These are phyloP conservation scores for Nakazawaea siamensis DNA, from an alignment of 805 yeast genomes.

Conservation along the genomic window DNA sequence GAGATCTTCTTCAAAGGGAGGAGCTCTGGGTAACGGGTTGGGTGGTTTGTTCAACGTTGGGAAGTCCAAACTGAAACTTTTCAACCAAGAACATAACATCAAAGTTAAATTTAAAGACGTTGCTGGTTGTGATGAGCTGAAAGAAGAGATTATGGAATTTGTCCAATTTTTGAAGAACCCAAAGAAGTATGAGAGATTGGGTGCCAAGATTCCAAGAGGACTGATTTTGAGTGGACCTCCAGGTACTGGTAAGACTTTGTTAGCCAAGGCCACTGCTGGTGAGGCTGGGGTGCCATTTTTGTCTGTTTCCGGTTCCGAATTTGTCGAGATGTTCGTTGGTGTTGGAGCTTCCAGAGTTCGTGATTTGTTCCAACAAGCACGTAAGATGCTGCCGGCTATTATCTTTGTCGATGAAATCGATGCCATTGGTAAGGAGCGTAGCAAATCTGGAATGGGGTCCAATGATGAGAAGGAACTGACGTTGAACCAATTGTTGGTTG, in stretches of 20 bases:
- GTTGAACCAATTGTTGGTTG: constrained; percentile 89
- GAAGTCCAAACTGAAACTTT: constrained; percentile 82
- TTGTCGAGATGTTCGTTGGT: constrained; percentile 98
- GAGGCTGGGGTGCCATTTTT: constrained; percentile 97
- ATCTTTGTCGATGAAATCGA: constrained; percentile 98
- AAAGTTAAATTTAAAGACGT: constrained; percentile 88
- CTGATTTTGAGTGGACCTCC: constrained; percentile 98
- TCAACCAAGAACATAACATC: constrained; percentile 87
- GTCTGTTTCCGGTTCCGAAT: constrained; percentile 95
- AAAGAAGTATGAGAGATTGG: constrained; percentile 78
- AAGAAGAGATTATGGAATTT: constrained; percentile 96
- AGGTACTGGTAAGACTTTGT: constrained; percentile 96
- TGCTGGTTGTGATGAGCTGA: constrained; percentile 96
- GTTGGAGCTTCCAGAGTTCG: constrained; percentile 98
- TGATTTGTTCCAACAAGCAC: constrained; percentile 85
- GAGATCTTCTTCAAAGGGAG: constrained; percentile 39
- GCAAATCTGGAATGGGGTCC: constrained; percentile 76
- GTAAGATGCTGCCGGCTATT: constrained; percentile 91
- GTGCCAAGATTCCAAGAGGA: constrained; percentile 97
- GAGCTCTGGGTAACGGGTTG: constrained; percentile 34
- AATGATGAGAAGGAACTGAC: constrained; percentile 98
- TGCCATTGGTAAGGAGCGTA: constrained; percentile 93
- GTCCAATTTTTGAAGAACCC: constrained; percentile 91
- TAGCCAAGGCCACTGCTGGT: constrained; percentile 98
- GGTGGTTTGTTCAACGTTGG: constrained; percentile 83